Base-by-base conservation (phyloP, 768 basidiomycete species). In the Boletus patriciae region DNA sequence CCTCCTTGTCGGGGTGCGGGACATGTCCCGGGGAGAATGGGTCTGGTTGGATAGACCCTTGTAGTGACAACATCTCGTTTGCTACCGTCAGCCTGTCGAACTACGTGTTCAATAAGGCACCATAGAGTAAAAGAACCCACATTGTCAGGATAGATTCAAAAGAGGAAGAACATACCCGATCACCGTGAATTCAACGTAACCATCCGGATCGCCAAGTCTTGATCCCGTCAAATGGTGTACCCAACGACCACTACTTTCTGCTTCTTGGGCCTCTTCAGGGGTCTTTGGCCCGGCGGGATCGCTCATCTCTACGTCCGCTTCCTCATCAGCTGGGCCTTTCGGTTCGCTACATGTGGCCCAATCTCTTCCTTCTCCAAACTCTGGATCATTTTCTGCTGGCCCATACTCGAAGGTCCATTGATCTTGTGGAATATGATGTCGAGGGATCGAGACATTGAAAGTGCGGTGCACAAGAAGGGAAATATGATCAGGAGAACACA, bases 391-490 rank as follows among this genome's bases (percentile, higher is more conserved):
- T 67, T 90, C 89, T 12, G 86, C 84, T 0, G 89, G 80, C 5
- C 87, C 92, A 61, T 92, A 89, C 71, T 95, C 90, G 66, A 96
- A 98, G 54, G 84, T 80, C 87, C 91, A 95, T 57, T 81, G 72
- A 33, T 88, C 86, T 27, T 76, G 77, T 3, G 92, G 91, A 61
- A 98, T 94, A 70, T 97, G 94, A 66, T 91, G 84, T 54, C 90
- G 84, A 3, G 95, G 94, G 72, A 98, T 94, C 19, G 95, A 95
- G 18, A 91, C 89, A 71, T 98, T 98, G 78, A 97, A 98, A 7
- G 92, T 97, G 25, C 86, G 84, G 64, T 94, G 91, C 4, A 94
- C 79, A 34, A 98, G 89, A 16, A 98, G 78, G 1, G 94, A 92
- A 51, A 97, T 78, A 64, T 98, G 95, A 67, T 95, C 94, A 1